Evolutionary conservation across 2,329 filamentous ascomycete genomes (phyloP).

Genomic region (Neopestalotiopsis sp.): DNA sequence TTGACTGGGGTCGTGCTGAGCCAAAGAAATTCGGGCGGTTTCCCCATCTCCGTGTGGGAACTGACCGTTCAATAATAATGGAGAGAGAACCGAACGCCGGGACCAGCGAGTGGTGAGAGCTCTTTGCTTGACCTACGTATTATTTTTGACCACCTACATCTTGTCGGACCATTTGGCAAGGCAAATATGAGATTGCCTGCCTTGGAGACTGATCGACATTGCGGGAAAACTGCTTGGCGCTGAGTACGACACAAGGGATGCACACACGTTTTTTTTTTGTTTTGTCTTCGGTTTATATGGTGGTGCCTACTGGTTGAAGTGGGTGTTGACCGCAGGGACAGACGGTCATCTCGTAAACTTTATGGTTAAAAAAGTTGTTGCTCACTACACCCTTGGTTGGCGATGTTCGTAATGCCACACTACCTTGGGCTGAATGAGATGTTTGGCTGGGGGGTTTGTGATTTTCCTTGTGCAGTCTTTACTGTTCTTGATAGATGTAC

Average conservation of each 20-base stretch:
- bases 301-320: not conserved
- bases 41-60: not conserved
- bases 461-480: too few species aligned
- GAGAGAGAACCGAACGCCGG: not conserved
- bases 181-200: too few species aligned
- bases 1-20: not conserved
- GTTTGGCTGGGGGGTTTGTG: not conserved
- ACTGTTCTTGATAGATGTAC: too few species aligned
- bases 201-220: too few species aligned
- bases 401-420: not conserved
- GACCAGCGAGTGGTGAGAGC: not conserved
- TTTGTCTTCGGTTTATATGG: not conserved
- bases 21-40: not conserved
- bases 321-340: not conserved
- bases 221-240: not conserved
- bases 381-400: not conserved
- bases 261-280: not conserved
- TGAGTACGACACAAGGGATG: not conserved
- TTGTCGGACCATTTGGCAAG: too few species aligned
- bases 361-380: not conserved
- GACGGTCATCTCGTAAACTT: not conserved
- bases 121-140: too few species aligned
- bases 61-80: not conserved
- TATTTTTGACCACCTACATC: too few species aligned
- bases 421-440: not conserved